A percentile compares a stretch with the other conserved stretches of the same genome.
Evolutionary conservation across 2,329 filamentous ascomycete species (phyloP).

Genomic region (Epichloe coenophiala): DNA sequence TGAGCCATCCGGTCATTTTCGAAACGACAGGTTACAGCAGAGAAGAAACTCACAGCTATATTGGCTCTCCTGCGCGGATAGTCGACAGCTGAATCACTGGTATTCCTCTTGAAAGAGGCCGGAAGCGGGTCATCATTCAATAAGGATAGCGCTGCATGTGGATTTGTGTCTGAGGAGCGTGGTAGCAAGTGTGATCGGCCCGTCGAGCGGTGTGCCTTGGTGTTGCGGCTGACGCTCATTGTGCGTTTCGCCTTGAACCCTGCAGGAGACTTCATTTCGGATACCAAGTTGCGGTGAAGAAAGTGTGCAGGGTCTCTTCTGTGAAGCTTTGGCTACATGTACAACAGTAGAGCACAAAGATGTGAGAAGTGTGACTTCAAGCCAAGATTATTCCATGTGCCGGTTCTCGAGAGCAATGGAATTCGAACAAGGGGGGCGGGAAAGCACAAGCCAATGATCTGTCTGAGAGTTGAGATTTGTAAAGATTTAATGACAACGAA

Average conservation of each 20-base stretch:
- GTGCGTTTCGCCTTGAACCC: constrained; percentile 32
- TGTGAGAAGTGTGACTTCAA: too few species aligned
- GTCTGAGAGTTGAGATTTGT: too few species aligned
- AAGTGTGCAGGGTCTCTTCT: neutral
- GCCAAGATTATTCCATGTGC: neutral
- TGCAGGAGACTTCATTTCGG: constrained; percentile 35
- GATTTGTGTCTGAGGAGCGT: constrained; percentile 36
- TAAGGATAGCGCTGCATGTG: constrained; percentile 32
- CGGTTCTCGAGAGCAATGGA: neutral
- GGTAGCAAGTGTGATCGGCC: constrained; percentile 39
- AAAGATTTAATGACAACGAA: too few species aligned
- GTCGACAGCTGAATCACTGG: constrained; percentile 46
- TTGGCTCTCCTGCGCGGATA: constrained; percentile 52
- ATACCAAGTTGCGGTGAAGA: neutral
- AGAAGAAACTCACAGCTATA: constrained; percentile 41
- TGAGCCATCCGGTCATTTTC: neutral
- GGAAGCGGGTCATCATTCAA: constrained; percentile 37
- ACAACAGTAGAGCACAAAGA: too few species aligned
- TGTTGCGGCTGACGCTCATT: constrained; percentile 35
- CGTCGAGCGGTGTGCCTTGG: constrained; percentile 38
- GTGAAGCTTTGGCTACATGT: too few species aligned
- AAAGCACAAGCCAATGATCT: too few species aligned
- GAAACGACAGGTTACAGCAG: neutral
- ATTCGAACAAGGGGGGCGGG: too few species aligned
- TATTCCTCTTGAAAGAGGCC: constrained; percentile 47